A percentile compares a stretch with the other conserved stretches of the same genome.
Conservation (phyloP, 257 asterid species). For the Voacanga thouarsii region DNA sequence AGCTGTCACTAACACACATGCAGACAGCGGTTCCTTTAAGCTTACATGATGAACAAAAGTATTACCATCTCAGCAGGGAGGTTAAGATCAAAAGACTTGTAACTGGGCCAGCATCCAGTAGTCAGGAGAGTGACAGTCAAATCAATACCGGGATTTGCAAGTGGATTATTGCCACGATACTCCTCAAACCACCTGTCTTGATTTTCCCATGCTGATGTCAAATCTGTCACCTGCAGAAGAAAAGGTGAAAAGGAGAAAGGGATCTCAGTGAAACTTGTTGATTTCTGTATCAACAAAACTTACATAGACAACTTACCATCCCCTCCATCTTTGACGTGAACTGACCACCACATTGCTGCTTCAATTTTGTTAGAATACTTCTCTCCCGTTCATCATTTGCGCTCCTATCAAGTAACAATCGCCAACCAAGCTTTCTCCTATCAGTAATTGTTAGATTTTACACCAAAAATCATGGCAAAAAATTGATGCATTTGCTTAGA, state of each 20-base stretch:
- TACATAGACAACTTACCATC: constrained; percentile 58
- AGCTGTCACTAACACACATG: constrained; percentile 8
- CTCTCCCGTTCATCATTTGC: constrained; percentile 99
- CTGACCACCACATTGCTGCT: constrained; percentile 99
- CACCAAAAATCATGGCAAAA: constrained; percentile 12
- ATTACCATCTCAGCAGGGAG: constrained; percentile 94
- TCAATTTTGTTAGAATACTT: constrained; percentile 90
- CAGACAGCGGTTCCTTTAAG: not conserved
- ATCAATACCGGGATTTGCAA: constrained; percentile 88
- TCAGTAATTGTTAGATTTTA: constrained; percentile 4
- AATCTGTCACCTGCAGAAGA: constrained; percentile 73
- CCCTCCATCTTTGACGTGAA: constrained; percentile 99
- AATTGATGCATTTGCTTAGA: not conserved
- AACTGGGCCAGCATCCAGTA: constrained; percentile 99
- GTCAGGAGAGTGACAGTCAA: constrained; percentile 95
- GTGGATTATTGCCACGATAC: constrained; percentile 58
- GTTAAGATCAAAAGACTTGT: constrained; percentile 94
- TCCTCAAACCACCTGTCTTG: constrained; percentile 86
- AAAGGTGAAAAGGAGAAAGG: constrained; percentile 3
- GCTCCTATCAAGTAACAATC: constrained; percentile 92
- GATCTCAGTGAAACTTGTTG: no score
- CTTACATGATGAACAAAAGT: not conserved
- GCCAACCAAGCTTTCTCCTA: constrained; percentile 96
- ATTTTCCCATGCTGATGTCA: constrained; percentile 95
- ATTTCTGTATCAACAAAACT: not conserved